These are phyloP conservation scores for Trebouxia gelatinosa DNA, from an alignment of 163 green algal species.

Conservation along the genomic window DNA sequence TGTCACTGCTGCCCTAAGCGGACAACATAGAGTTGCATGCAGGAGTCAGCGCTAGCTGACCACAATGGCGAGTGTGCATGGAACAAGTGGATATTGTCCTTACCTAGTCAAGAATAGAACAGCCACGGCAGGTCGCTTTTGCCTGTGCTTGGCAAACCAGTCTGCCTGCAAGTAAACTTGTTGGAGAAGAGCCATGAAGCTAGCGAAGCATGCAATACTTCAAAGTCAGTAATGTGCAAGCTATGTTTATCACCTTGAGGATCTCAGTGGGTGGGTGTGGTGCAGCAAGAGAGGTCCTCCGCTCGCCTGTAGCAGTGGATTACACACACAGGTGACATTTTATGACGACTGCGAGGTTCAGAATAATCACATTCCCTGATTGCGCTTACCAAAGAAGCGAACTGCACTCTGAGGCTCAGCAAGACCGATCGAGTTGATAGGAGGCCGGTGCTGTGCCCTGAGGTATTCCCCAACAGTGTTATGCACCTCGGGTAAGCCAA, in stretches of 20 bases:
- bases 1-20: conserved; percentile 36
- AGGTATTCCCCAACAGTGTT: conserved; percentile 60
- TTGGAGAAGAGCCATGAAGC: too few relatives aligned
- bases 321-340: neutral
- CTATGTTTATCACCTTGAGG: conserved; percentile 10
- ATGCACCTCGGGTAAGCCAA: conserved; percentile 59
- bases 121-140: conserved; percentile 60
- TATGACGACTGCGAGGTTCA: neutral
- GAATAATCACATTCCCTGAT: too few relatives aligned
- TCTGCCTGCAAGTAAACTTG: conserved; percentile 58
- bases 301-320: too few relatives aligned
- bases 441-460: conserved; percentile 54
- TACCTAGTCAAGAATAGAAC: conserved; percentile 59
- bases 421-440: conserved; percentile 60
- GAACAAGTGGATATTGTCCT: too few relatives aligned
- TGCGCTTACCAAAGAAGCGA: conserved; percentile 63
- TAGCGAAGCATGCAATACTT: too few relatives aligned
- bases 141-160: conserved; percentile 77
- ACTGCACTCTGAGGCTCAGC: conserved; percentile 51
- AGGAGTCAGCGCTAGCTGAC: neutral
- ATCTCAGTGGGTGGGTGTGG: neutral
- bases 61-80: neutral
- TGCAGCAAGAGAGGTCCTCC: neutral
- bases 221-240: too few relatives aligned
- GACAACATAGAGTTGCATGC: neutral